These are phyloP conservation scores for Vitis hybrid DNA, from an alignment of 177 flowering plant genomes.

Conservation along the genomic window DNA sequence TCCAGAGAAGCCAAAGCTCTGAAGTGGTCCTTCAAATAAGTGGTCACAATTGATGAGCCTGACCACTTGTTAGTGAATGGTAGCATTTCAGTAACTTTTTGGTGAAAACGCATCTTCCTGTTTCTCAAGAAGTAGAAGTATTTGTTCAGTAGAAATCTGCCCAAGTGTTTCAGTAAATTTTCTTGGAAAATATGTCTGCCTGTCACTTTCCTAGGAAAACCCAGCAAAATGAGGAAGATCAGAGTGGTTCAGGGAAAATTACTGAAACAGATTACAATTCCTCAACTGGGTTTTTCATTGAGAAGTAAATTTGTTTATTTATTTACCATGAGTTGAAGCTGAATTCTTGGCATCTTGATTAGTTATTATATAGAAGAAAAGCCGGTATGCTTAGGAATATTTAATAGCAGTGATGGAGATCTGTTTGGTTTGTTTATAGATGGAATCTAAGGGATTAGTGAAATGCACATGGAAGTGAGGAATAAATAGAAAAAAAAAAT, in stretches of 20 bases:
- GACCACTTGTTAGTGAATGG: conserved; percentile 4
- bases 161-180: too few relatives aligned
- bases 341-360: conserved; percentile 24
- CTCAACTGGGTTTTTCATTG: neutral
- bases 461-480: conserved; percentile 48
- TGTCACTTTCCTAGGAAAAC: too few relatives aligned
- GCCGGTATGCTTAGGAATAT: conserved; percentile 2
- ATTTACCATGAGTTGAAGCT: conserved; percentile 5
- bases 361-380: conserved; percentile 10
- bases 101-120: too few relatives aligned
- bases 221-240: too few relatives aligned
- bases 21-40: conserved; percentile 27
- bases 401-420: conserved; percentile 19
- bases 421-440: conserved; percentile 16
- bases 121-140: too few relatives aligned
- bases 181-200: too few relatives aligned
- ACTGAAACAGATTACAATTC: too few relatives aligned
- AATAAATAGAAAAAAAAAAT: conserved; percentile 5
- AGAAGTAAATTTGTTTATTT: conserved; percentile 6
- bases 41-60: conserved; percentile 19
- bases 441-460: conserved; percentile 23
- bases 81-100: conserved; percentile 1
- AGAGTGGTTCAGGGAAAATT: too few relatives aligned
- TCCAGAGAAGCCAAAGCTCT: conserved; percentile 7
- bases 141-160: too few relatives aligned